Evolutionary conservation across 495 filamentous ascomycete species (phyloP).

Genomic region (Xanthoparmelia taractica): DNA sequence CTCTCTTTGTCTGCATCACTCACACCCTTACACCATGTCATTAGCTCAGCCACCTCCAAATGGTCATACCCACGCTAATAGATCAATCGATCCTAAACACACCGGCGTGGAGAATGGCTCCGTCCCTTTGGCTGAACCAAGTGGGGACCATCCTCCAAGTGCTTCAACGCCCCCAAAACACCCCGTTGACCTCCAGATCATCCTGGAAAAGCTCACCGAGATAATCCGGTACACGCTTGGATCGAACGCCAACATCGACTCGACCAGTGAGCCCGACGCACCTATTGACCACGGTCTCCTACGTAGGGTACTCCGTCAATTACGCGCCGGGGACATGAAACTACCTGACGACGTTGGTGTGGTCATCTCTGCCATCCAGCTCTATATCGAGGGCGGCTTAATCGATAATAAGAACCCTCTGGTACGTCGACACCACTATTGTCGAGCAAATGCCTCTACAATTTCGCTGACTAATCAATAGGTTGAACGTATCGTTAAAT

Average conservation of each 20-base stretch:
- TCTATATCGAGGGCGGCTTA: background rate
- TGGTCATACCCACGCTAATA: background rate
- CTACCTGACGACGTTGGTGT: background rate
- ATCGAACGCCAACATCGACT: background rate
- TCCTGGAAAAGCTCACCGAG: background rate
- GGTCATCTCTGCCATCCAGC: background rate
- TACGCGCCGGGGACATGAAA: background rate
- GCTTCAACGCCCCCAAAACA: background rate
- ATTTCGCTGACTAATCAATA: too few species aligned
- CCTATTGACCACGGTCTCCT: background rate
- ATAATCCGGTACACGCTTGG: background rate
- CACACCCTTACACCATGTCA: background rate
- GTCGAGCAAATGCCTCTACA: too few species aligned
- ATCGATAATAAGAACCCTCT: background rate
- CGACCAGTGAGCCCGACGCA: background rate
- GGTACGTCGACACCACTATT: background rate
- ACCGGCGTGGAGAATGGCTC: background rate
- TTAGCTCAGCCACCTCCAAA: background rate
- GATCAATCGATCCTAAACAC: background rate
- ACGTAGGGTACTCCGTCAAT: background rate
- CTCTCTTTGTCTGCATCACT: background rate
- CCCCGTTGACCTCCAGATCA: background rate
- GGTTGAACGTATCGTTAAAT: slow-evolving; percentile 2
- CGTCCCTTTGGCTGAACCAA: too few species aligned
- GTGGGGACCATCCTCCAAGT: background rate